Evolutionary conservation across 2,329 filamentous ascomycete genomes (phyloP).

Genomic region (Colletotrichum sp.): DNA sequence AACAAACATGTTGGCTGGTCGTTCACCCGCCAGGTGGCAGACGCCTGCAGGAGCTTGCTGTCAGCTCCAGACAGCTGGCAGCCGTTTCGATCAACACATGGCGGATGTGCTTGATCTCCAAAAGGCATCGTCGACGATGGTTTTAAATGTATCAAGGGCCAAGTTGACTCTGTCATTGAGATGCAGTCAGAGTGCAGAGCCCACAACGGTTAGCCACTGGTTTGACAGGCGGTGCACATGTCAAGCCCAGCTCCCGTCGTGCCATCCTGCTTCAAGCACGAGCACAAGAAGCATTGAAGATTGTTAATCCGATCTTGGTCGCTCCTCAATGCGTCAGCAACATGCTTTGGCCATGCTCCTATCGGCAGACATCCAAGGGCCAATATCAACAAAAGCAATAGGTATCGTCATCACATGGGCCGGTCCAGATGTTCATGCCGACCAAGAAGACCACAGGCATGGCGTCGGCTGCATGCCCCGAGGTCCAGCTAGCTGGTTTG

Average conservation of each 20-base stretch:
- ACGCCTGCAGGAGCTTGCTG: not conserved
- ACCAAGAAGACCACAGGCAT: not conserved
- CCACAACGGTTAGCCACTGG: not conserved
- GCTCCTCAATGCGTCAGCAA: not conserved
- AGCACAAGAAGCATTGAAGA: not conserved
- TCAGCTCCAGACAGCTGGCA: not conserved
- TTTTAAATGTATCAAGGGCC: not conserved
- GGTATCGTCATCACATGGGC: conserved; percentile 8
- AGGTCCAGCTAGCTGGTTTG: not conserved
- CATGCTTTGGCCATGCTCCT: not conserved
- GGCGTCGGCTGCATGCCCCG: not conserved
- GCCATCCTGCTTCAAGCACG: not conserved
- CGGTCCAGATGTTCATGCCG: not conserved
- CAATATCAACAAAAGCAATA: not conserved
- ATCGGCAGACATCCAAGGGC: not conserved
- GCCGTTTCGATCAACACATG: not conserved
- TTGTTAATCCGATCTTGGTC: not conserved
- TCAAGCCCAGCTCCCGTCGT: not conserved
- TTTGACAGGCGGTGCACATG: not conserved
- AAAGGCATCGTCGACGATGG: not conserved
- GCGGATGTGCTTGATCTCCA: not conserved
- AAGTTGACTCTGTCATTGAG: not conserved
- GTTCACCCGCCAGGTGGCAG: not conserved
- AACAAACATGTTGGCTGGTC: not conserved
- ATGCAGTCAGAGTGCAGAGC: not conserved